Evolutionary conservation across 1,139 yeast species (phyloP).

Genomic region (Protomyces inouyei): DNA sequence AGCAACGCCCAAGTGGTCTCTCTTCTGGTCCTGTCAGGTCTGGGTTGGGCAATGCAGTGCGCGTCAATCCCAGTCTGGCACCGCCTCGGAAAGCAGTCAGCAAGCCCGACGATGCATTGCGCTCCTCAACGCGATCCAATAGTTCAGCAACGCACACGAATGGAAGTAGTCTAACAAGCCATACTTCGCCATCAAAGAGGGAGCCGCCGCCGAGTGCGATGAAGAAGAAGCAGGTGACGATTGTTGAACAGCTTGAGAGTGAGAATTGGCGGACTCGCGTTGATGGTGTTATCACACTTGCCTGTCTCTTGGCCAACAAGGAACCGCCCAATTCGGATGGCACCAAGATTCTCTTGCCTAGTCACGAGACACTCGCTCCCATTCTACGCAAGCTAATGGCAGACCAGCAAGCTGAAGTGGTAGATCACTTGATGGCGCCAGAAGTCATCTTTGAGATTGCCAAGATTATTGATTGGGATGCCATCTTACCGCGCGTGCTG

Average conservation of each 20-base stretch:
- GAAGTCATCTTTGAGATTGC: slow-evolving; percentile 29
- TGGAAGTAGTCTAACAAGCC: not conserved
- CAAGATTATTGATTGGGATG: slow-evolving; percentile 25
- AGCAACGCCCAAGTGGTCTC: slow-evolving; percentile 10
- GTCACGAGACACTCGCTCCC: slow-evolving; percentile 25
- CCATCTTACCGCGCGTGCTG: slow-evolving; percentile 29
- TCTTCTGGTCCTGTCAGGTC: slow-evolving; percentile 28
- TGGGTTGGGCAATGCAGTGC: slow-evolving; percentile 27
- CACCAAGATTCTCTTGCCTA: slow-evolving; percentile 19
- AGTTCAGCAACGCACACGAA: not conserved
- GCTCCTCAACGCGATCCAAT: slow-evolving; percentile 7
- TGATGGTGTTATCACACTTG: slow-evolving; percentile 29
- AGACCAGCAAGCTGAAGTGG: slow-evolving; percentile 29
- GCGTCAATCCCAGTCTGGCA: slow-evolving; percentile 1
- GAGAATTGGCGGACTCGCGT: slow-evolving; percentile 27
- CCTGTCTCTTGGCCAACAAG: slow-evolving; percentile 28
- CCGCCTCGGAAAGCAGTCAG: slow-evolving; percentile 7
- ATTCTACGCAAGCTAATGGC: slow-evolving; percentile 26
- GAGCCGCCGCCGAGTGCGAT: slow-evolving; percentile 8
- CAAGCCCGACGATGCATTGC: slow-evolving; percentile 9
- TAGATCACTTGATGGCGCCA: slow-evolving; percentile 29
- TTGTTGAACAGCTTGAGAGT: slow-evolving; percentile 27
- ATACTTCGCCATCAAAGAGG: slow-evolving; percentile 1
- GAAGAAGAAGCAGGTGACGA: slow-evolving; percentile 19
- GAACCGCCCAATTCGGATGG: slow-evolving; percentile 28